Conservation (phyloP, 495 filamentous ascomycete genomes). For the Penicillium egyptiacum region DNA sequence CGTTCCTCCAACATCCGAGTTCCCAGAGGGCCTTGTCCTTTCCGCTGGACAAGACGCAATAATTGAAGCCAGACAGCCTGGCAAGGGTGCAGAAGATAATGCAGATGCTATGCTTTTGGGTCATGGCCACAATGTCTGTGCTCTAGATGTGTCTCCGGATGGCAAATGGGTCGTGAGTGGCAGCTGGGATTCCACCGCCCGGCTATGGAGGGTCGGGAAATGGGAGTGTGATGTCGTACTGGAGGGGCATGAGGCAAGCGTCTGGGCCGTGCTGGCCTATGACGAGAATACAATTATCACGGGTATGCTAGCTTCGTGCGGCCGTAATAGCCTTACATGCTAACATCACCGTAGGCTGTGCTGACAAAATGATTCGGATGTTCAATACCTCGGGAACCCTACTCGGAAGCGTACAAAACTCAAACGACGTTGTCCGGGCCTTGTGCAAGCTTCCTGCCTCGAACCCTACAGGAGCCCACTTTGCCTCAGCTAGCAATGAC, state of each 20-base stretch:
- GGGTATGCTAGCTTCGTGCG: constrained; percentile 41
- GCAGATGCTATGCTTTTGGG: constrained; percentile 84
- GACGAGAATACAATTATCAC: constrained; percentile 81
- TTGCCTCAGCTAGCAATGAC: constrained; percentile 89
- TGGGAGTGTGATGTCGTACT: constrained; percentile 75
- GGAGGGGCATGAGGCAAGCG: constrained; percentile 72
- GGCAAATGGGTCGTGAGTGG: constrained; percentile 78
- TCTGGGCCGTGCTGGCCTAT: constrained; percentile 88
- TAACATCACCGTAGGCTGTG: constrained; percentile 56
- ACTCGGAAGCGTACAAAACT: constrained; percentile 66
- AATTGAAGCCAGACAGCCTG: constrained; percentile 81
- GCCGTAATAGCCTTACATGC: neutral
- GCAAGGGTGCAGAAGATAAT: constrained; percentile 63
- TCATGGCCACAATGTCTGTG: constrained; percentile 82
- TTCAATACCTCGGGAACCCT: constrained; percentile 68
- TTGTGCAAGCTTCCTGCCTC: constrained; percentile 76
- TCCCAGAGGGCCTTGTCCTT: constrained; percentile 78
- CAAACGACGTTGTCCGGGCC: constrained; percentile 77
- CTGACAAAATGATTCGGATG: constrained; percentile 84
- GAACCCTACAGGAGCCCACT: constrained; percentile 77
- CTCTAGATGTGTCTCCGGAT: constrained; percentile 73
- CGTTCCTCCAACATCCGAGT: constrained; percentile 63
- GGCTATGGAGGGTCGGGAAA: constrained; percentile 71
- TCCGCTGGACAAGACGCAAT: constrained; percentile 89
- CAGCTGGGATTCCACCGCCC: constrained; percentile 89